phyloP scores from a whole-genome alignment of 2,329 filamentous ascomycete species.

The Hirsutella thompsonii region DNA sequence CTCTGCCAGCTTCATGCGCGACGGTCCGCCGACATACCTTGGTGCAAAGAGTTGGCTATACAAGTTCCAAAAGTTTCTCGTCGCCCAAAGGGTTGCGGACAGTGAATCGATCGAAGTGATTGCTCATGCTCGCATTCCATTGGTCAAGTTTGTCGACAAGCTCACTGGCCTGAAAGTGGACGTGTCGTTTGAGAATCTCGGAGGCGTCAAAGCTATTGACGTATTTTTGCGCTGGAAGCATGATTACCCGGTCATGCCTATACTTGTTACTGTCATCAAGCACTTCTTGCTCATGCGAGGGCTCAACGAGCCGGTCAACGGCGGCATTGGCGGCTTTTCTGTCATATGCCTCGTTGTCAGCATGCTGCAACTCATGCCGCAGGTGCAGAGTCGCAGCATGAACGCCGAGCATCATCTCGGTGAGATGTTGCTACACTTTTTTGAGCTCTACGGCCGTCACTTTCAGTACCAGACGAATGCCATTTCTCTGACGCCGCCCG shows the following conservation, averaged over 20 bases:
- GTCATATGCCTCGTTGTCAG: conserved; percentile 89
- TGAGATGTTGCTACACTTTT: conserved; percentile 72
- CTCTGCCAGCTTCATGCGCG: conserved; percentile 40
- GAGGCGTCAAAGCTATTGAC: conserved; percentile 64
- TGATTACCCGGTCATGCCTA: conserved; percentile 72
- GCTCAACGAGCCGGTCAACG: conserved; percentile 81
- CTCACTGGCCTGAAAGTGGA: conserved; percentile 74
- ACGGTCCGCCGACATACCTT: conserved; percentile 33
- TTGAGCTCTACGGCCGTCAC: conserved; percentile 75
- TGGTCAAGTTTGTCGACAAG: conserved; percentile 81
- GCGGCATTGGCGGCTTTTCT: conserved; percentile 86
- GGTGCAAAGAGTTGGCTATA: conserved; percentile 44
- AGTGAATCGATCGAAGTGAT: conserved; percentile 54
- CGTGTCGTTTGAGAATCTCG: conserved; percentile 86
- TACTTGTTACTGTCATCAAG: conserved; percentile 79
- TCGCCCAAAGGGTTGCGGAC: conserved; percentile 41
- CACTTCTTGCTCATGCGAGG: conserved; percentile 83
- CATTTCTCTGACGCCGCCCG: conserved; percentile 62
- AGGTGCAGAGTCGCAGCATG: conserved; percentile 48
- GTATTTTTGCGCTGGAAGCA: conserved; percentile 74
- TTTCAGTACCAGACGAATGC: conserved; percentile 61
- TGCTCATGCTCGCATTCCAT: conserved; percentile 65
- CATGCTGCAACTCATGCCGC: conserved; percentile 70
- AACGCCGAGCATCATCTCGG: conserved; percentile 57
- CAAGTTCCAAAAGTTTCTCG: conserved; percentile 49